Conservation (phyloP, 83 land plant genomes). For the Thuja plicata region DNA sequence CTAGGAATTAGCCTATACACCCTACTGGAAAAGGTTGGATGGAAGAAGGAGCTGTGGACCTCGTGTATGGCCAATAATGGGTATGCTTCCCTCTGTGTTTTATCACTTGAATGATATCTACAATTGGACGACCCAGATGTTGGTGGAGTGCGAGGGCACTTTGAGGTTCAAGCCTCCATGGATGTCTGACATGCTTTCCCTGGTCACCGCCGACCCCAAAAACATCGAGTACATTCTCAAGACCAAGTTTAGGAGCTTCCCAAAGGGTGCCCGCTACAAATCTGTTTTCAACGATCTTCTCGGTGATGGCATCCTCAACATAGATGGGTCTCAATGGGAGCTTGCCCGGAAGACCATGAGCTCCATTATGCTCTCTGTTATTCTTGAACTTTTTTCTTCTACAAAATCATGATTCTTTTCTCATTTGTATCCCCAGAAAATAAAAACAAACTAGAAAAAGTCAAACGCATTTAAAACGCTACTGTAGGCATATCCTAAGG, state of each 20-base stretch:
- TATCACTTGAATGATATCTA: background rate
- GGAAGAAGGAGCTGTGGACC: conserved; percentile 37
- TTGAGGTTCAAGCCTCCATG: background rate
- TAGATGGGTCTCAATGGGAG: conserved; percentile 25
- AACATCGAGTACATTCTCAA: conserved; percentile 14
- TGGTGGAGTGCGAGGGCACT: background rate
- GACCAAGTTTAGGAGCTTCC: conserved; percentile 8
- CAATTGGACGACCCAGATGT: background rate
- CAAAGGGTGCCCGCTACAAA: conserved; percentile 8
- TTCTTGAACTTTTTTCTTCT: too few species aligned
- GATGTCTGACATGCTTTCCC: background rate
- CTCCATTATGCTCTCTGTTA: too few species aligned
- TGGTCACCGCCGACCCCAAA: conserved; percentile 2
- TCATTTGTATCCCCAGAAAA: too few species aligned
- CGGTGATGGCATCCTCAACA: conserved; percentile 42
- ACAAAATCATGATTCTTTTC: too few species aligned
- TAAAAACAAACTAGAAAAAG: too few species aligned
- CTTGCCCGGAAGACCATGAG: conserved; percentile 11
- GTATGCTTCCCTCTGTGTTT: background rate
- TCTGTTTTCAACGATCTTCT: conserved; percentile 25
- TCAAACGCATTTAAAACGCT: too few species aligned
- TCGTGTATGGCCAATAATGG: conserved; percentile 10
- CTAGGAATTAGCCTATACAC: too few species aligned
- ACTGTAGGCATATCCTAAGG: too few species aligned
- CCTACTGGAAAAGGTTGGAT: too few species aligned